Evolutionary conservation across 768 basidiomycete species (phyloP), one percentile per base, ranked within the genome.

Genomic region (Suillus hirtellus): DNA sequence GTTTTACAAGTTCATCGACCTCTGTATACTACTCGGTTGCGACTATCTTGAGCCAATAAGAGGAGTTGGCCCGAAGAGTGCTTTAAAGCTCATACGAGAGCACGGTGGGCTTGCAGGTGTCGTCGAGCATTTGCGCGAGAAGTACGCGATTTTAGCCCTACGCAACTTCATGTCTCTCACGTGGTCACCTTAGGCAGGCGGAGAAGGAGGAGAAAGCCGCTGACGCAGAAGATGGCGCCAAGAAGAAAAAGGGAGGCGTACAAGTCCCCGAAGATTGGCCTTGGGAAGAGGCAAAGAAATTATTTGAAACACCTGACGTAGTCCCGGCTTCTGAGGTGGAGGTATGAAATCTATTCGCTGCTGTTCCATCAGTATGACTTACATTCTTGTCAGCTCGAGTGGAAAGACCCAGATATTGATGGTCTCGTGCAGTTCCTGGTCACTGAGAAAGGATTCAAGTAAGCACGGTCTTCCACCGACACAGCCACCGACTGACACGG

Each of bases 1-100:
- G 17, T 19, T 27, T 11, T 27, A 10, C 17, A 40, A 98, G 93
- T 99, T 99, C 72, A 91, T 95, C 69, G 97, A 99, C 68, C 82
- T 99, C 4, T 99, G 96, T 72, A 91, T 99, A 67, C 84, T 99
- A 10, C 87, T 99, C 44, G 97, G 97, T 5, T 99, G 97, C 64
- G 97, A 99, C 72, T 99, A 99, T 77, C 88, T 99, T 63, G 97
- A 99, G 74, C 97, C 97, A n/a, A 95, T 97, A 73, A 96, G 89
- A 75, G 97, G 97, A 2, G 80, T 99, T 49, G 97, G 97, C 34
- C 96, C 97, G 15, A 97, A 98, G 74, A 94, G 89, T 15, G 97
- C 96, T 3, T 80, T 97, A 59, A 99, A 99, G 77, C 84, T 98
- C 38, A 83, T 99, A 50, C 82, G 91, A 65, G 96, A 99, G 71